A percentile compares a stretch with the other conserved stretches of the same genome.
phyloP scores from a whole-genome alignment of 108 stramenopile genomes.

The Cyclostephanos tholiformis region DNA sequence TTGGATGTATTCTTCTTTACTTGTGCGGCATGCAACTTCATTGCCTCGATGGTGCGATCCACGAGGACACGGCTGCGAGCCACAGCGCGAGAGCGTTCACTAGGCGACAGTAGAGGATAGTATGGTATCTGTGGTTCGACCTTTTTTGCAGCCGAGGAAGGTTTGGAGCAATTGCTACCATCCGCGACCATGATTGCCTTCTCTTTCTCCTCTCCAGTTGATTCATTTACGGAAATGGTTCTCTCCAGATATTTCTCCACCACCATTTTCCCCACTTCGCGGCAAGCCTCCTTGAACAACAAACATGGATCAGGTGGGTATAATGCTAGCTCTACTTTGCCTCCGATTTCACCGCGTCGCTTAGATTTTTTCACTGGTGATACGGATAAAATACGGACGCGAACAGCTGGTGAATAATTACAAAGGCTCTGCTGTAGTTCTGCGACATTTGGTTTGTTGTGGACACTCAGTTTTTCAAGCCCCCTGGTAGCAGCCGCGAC shows the following conservation, averaged over 20 bases:
- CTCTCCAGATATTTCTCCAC: constrained; percentile 19
- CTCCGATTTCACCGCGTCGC: constrained; percentile 47
- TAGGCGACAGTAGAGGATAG: constrained; percentile 37
- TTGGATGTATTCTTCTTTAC: neutral
- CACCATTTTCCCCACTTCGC: constrained; percentile 37
- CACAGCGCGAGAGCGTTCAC: constrained; percentile 48
- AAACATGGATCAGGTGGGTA: constrained; percentile 51
- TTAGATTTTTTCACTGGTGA: constrained; percentile 48
- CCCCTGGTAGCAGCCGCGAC: constrained; percentile 21
- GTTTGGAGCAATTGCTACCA: neutral
- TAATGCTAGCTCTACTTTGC: constrained; percentile 31
- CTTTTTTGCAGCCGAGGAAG: neutral
- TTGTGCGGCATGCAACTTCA: constrained; percentile 31
- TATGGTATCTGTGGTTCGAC: constrained; percentile 23
- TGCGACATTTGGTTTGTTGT: neutral
- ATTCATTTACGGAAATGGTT: neutral
- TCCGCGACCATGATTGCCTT: neutral
- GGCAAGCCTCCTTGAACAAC: constrained; percentile 38
- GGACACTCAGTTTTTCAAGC: constrained; percentile 29
- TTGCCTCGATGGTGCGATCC: constrained; percentile 40
- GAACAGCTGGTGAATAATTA: constrained; percentile 8
- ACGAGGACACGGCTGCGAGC: constrained; percentile 43
- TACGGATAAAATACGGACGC: constrained; percentile 46
- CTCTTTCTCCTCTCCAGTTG: neutral
- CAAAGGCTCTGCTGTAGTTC: neutral